Evolutionary conservation across 495 filamentous ascomycete genomes (phyloP).

Genomic region (Aspergillus kassunensis): DNA sequence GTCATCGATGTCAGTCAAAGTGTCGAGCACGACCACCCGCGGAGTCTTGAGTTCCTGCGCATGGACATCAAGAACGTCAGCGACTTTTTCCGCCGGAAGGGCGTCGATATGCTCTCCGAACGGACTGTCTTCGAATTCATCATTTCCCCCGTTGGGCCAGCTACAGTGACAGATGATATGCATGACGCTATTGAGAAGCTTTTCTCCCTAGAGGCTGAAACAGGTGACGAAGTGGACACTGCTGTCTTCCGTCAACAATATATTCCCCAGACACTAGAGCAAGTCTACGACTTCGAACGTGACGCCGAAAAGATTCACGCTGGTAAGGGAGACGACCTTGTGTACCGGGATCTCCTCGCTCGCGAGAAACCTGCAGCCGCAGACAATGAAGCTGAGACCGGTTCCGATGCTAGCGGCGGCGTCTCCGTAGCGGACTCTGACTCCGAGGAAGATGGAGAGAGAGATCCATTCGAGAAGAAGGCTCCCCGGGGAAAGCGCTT

Average conservation of each 20-base stretch:
- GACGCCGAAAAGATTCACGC: conserved; percentile 73
- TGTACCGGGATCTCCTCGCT: conserved; percentile 78
- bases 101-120: conserved; percentile 73
- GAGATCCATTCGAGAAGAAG: conserved; percentile 57
- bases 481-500: conserved; percentile 81
- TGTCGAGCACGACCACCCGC: conserved; percentile 93
- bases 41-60: conserved; percentile 83
- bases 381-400: conserved; percentile 33
- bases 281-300: conserved; percentile 93
- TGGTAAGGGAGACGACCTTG: conserved; percentile 65
- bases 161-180: conserved; percentile 41
- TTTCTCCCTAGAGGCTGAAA: conserved; percentile 39
- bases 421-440: conserved; percentile 42
- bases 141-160: conserved; percentile 52
- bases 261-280: conserved; percentile 88
- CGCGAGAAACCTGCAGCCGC: conserved; percentile 51
- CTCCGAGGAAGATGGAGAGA: conserved; percentile 43
- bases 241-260: conserved; percentile 94
- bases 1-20: conserved; percentile 97
- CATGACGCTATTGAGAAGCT: conserved; percentile 45
- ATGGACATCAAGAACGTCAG: conserved; percentile 97
- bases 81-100: conserved; percentile 85
- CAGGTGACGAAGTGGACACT: conserved; percentile 64
- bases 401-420: conserved; percentile 48
- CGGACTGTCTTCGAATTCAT: conserved; percentile 76